These are phyloP conservation scores for Andrographis paniculata DNA, from an alignment of 305 asterid species.

Conservation along the genomic window DNA sequence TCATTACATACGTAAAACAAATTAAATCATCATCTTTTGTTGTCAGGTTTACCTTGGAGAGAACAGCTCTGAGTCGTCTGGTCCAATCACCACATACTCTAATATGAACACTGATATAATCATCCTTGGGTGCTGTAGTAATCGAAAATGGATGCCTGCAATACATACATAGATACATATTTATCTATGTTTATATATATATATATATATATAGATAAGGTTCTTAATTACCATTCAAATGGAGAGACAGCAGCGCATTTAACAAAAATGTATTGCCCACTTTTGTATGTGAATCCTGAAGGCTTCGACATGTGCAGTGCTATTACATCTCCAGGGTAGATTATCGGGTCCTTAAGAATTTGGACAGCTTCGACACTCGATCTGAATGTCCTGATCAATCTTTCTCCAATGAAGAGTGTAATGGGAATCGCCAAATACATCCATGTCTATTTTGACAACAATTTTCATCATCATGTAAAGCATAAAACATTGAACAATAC, in stretches of 20 bases:
- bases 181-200: no score
- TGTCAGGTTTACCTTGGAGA: slow-evolving; percentile 19
- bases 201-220: no score
- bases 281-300: slow-evolving; percentile 73
- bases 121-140: slow-evolving; percentile 83
- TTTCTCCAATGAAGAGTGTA: slow-evolving; percentile 51
- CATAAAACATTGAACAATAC: neutral
- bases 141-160: slow-evolving; percentile 93
- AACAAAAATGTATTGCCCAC: slow-evolving; percentile 83
- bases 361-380: slow-evolving; percentile 62
- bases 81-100: slow-evolving; percentile 93
- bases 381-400: slow-evolving; percentile 57
- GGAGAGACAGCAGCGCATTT: slow-evolving; percentile 86
- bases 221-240: slow-evolving; percentile 71
- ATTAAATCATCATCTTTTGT: neutral
- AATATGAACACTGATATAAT: slow-evolving; percentile 75
- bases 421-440: slow-evolving; percentile 69
- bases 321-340: slow-evolving; percentile 75
- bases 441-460: slow-evolving; percentile 73
- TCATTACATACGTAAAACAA: neutral
- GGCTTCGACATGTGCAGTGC: slow-evolving; percentile 84
- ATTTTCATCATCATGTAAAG: neutral
- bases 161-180: neutral
- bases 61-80: slow-evolving; percentile 58
- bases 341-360: slow-evolving; percentile 56